phyloP scores from a whole-genome alignment of 768 basidiomycete genomes.

The Mycena chlorophos region DNA sequence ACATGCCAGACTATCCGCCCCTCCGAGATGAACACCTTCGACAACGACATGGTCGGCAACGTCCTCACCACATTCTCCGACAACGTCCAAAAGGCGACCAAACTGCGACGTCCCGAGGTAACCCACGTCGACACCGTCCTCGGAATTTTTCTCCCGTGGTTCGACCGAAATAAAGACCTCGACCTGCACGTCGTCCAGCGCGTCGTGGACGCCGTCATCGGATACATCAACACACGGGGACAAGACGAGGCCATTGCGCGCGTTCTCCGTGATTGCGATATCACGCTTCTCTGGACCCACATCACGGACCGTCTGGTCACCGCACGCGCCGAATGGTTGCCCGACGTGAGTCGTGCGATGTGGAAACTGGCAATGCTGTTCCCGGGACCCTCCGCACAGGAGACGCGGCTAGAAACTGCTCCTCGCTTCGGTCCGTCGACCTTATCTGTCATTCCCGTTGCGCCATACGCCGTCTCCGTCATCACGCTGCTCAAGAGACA shows the following conservation, averaged over 20 bases:
- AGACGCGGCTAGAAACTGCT: conserved; percentile 1
- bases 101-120: neutral
- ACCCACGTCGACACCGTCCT: conserved; percentile 19
- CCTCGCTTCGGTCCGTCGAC: conserved; percentile 12
- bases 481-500: conserved; percentile 12
- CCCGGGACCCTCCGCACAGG: conserved; percentile 9
- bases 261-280: conserved; percentile 16
- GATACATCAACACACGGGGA: conserved; percentile 16
- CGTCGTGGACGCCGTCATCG: conserved; percentile 11
- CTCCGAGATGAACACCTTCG: conserved; percentile 1
- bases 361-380: conserved; percentile 17
- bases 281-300: conserved; percentile 15
- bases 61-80: conserved; percentile 6
- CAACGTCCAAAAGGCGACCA: conserved; percentile 12
- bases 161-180: neutral
- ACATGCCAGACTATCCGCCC: conserved; percentile 10
- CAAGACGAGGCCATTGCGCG: conserved; percentile 14
- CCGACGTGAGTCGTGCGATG: conserved; percentile 14
- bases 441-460: conserved; percentile 7
- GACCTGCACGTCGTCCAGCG: conserved; percentile 3
- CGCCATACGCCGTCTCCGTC: conserved; percentile 13
- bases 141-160: conserved; percentile 17
- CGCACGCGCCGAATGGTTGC: conserved; percentile 7
- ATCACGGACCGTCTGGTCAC: conserved; percentile 10
- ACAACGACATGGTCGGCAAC: conserved; percentile 6